Percentiles rank a stretch among this genome's conserved stretches.
These are phyloP conservation scores for Glebionis coronaria DNA, from an alignment of 129 eudicot genomes.

Conservation along the genomic window DNA sequence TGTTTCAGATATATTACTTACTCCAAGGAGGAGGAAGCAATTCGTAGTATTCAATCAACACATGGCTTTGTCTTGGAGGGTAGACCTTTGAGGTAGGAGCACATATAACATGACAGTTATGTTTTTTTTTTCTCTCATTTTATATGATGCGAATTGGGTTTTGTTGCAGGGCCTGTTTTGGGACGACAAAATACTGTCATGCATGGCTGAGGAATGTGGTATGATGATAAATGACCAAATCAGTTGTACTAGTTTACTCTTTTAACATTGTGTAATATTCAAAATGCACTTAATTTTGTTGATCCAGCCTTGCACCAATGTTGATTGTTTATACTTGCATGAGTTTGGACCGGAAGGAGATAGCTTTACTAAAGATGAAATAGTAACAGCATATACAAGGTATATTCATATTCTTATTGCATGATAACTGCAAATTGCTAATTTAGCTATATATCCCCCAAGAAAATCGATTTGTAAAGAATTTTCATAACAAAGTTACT, in stretches of 20 bases:
- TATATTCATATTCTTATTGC: conserved; percentile 28
- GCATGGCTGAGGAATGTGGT: conserved; percentile 58
- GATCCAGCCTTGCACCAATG: conserved; percentile 57
- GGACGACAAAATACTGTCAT: conserved; percentile 69
- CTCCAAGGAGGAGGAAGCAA: conserved; percentile 56
- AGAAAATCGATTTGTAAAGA: not conserved
- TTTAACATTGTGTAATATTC: not conserved
- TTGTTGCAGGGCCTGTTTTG: conserved; percentile 57
- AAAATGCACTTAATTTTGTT: conserved; percentile 10
- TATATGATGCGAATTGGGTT: not conserved
- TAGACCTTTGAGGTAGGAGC: conserved; percentile 51
- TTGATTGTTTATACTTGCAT: conserved; percentile 60
- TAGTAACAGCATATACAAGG: conserved; percentile 55
- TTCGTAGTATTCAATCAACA: conserved; percentile 56
- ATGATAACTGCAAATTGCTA: not conserved
- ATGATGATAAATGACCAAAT: conserved; percentile 9
- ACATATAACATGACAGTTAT: not conserved
- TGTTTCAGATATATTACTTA: conserved; percentile 55
- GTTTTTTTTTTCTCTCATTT: not conserved
- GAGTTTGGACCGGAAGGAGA: conserved; percentile 64
- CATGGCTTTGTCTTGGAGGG: conserved; percentile 60
- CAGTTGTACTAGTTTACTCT: conserved; percentile 18
- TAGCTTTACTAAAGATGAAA: conserved; percentile 65
- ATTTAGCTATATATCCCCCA: not conserved
- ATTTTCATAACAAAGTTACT: not conserved